phyloP scores from a whole-genome alignment of 2,329 filamentous ascomycete genomes.

The Cercospora sp. region DNA sequence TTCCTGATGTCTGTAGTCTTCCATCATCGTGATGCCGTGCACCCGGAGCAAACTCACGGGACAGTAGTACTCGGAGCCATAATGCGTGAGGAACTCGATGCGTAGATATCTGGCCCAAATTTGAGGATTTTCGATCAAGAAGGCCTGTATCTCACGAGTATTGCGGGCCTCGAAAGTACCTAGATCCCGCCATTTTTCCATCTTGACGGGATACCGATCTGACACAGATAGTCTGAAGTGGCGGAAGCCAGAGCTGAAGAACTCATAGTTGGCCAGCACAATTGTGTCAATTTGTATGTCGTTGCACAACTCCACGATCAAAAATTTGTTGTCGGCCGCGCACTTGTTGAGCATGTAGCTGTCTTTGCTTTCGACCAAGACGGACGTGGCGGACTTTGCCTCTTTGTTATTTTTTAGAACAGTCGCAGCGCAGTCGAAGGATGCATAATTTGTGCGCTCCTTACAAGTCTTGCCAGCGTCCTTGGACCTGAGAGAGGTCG shows the following conservation, averaged over 20 bases:
- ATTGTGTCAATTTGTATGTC: slow-evolving; percentile 86
- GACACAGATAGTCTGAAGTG: slow-evolving; percentile 89
- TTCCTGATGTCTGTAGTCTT: slow-evolving; percentile 87
- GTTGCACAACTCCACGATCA: slow-evolving; percentile 92
- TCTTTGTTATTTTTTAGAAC: slow-evolving; percentile 85
- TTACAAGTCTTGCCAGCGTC: slow-evolving; percentile 98
- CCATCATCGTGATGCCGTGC: slow-evolving; percentile 90
- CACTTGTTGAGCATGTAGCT: slow-evolving; percentile 97
- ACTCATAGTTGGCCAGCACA: slow-evolving; percentile 97
- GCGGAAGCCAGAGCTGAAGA: slow-evolving; percentile 96
- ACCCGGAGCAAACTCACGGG: slow-evolving; percentile 86
- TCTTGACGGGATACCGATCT: slow-evolving; percentile 89
- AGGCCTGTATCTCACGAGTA: slow-evolving; percentile 89
- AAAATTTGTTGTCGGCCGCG: slow-evolving; percentile 80
- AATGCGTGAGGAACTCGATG: slow-evolving; percentile 89
- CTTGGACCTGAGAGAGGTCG: slow-evolving; percentile 66
- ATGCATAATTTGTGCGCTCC: slow-evolving; percentile 95
- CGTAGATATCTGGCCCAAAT: slow-evolving; percentile 95
- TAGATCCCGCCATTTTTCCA: slow-evolving; percentile 85
- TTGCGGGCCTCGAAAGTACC: slow-evolving; percentile 91
- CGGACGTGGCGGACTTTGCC: slow-evolving; percentile 82
- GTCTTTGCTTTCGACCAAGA: slow-evolving; percentile 95
- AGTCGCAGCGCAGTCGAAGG: slow-evolving; percentile 93
- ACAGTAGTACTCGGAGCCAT: slow-evolving; percentile 95
- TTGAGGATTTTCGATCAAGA: slow-evolving; percentile 87